These are phyloP conservation scores for Lotmaria passim DNA, from an alignment of 208 protist genomes.

Conservation along the genomic window DNA sequence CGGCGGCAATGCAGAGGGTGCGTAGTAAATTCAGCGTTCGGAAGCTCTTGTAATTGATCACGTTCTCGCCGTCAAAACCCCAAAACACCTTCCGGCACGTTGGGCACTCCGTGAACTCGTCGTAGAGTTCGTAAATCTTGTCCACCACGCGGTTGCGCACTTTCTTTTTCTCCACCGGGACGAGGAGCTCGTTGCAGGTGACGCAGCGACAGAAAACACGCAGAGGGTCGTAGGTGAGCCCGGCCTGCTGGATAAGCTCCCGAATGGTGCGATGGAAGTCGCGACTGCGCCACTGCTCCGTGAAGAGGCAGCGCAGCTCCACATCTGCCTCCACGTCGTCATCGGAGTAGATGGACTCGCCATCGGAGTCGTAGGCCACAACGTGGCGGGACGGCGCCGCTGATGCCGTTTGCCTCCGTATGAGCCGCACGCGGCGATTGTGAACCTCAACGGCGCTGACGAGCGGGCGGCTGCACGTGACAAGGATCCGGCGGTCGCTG, in stretches of 20 bases:
- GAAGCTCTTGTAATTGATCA: constrained; percentile 81
- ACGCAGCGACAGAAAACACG: constrained; percentile 73
- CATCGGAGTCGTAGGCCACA: constrained; percentile 79
- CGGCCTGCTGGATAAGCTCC: constrained; percentile 41
- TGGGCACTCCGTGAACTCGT: constrained; percentile 72
- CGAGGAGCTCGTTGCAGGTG: constrained; percentile 64
- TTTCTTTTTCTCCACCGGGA: constrained; percentile 42
- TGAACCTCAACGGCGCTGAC: constrained; percentile 43
- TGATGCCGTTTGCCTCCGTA: neutral
- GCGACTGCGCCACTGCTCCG: constrained; percentile 48
- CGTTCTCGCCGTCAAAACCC: constrained; percentile 69
- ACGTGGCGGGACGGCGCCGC: constrained; percentile 27
- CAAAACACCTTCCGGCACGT: constrained; percentile 81
- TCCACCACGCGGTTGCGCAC: constrained; percentile 53
- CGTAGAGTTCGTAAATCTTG: constrained; percentile 69
- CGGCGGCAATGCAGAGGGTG: constrained; percentile 48
- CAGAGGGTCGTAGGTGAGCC: constrained; percentile 41
- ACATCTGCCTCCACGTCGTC: constrained; percentile 32
- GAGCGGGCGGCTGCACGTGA: constrained; percentile 58
- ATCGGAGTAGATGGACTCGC: constrained; percentile 70
- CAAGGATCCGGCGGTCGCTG: constrained; percentile 39
- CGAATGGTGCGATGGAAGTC: constrained; percentile 54
- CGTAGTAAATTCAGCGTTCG: constrained; percentile 64
- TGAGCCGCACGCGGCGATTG: constrained; percentile 37
- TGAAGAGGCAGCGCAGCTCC: constrained; percentile 37